phyloP scores from a whole-genome alignment of 805 yeast genomes.

The Hanseniaspora thailandica region DNA sequence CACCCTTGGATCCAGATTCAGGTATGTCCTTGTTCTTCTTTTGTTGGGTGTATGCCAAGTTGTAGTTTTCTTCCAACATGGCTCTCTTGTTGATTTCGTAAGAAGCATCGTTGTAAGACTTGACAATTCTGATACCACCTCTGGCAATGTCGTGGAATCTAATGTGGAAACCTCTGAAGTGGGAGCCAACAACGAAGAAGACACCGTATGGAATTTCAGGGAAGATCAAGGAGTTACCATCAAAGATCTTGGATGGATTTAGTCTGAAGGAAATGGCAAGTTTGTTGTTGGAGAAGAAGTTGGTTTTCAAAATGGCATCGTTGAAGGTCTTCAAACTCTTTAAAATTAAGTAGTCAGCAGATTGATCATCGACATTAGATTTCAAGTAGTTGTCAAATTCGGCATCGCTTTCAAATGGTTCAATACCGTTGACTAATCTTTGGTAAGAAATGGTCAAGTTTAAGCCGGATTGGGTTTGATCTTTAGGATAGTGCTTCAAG shows the following conservation, averaged over 20 bases:
- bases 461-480: constrained; percentile 22
- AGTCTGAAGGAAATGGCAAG: constrained; percentile 90
- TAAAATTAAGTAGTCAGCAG: constrained; percentile 65
- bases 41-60: constrained; percentile 91
- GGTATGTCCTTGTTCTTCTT: constrained; percentile 96
- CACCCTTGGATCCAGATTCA: constrained; percentile 98
- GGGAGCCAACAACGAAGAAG: constrained; percentile 91
- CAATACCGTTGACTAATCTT: constrained; percentile 57
- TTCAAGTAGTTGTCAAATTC: constrained; percentile 61
- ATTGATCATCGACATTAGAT: constrained; percentile 64
- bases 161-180: constrained; percentile 93
- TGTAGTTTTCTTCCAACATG: constrained; percentile 91
- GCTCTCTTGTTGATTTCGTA: constrained; percentile 75
- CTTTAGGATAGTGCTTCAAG: constrained; percentile 55
- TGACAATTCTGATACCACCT: constrained; percentile 94
- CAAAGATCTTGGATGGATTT: constrained; percentile 68
- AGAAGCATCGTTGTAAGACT: constrained; percentile 73
- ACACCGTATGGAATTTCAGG: constrained; percentile 82
- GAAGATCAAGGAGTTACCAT: constrained; percentile 32
- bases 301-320: constrained; percentile 78
- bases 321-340: constrained; percentile 76
- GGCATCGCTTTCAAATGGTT: constrained; percentile 59
- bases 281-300: constrained; percentile 85
- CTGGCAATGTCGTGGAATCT: constrained; percentile 95
- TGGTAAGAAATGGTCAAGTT: constrained; percentile 64